Evolutionary conservation across 148 eudicot genomes (phyloP).

Genomic region (Silene latifolia): DNA sequence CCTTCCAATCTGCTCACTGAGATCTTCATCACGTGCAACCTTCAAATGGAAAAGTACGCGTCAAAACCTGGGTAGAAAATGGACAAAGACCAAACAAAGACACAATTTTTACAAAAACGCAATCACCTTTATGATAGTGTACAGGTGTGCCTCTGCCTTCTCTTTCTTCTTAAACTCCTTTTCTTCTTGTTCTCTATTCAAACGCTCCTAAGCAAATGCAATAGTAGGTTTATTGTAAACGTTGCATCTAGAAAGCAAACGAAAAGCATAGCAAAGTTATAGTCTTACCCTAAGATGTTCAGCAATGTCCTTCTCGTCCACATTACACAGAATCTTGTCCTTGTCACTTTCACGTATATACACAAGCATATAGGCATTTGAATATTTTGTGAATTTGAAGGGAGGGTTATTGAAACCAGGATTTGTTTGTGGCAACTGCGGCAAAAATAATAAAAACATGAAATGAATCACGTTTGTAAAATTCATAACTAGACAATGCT

Average conservation of each 20-base stretch:
- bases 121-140: constrained; percentile 87
- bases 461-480: constrained; percentile 11
- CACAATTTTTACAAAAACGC: neutral
- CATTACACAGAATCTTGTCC: constrained; percentile 86
- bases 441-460: constrained; percentile 11
- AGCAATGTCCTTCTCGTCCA: constrained; percentile 96
- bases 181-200: constrained; percentile 90
- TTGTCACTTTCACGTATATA: constrained; percentile 93
- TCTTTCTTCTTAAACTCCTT: constrained; percentile 88
- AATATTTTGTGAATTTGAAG: constrained; percentile 90
- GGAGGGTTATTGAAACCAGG: constrained; percentile 94
- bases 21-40: constrained; percentile 94
- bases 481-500: neutral
- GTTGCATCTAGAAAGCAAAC: neutral
- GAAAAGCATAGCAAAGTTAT: constrained; percentile 9
- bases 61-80: neutral
- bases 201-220: constrained; percentile 56
- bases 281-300: constrained; percentile 80
- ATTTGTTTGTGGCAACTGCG: constrained; percentile 82
- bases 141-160: constrained; percentile 96
- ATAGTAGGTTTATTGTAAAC: neutral
- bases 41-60: constrained; percentile 20
- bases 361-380: constrained; percentile 99
- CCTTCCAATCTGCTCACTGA: constrained; percentile 83
- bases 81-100: neutral